Percentiles rank a stretch among this genome's conserved stretches.
phyloP scores from a whole-genome alignment of 2,329 filamentous ascomycete species.

The Xylaria sp. region DNA sequence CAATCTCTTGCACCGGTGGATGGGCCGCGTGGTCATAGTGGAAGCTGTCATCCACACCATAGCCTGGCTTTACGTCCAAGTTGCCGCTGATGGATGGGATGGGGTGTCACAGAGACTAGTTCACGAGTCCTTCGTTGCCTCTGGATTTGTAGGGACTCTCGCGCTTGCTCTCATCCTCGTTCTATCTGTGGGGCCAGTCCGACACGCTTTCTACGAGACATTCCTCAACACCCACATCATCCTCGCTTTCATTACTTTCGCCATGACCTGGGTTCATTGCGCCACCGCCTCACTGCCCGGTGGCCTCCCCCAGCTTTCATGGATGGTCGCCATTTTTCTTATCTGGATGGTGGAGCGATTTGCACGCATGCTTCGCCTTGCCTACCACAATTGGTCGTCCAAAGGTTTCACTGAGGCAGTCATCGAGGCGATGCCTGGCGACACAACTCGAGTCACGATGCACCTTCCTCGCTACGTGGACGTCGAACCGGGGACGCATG shows the following conservation, averaged over 20 bases:
- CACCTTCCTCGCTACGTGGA: conserved; percentile 67
- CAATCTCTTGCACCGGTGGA: conserved; percentile 86
- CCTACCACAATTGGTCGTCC: conserved; percentile 67
- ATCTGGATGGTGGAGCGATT: conserved; percentile 77
- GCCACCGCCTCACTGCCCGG: conserved; percentile 66
- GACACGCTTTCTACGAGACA: conserved; percentile 96
- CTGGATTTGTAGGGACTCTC: conserved; percentile 63
- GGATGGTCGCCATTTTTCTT: conserved; percentile 72
- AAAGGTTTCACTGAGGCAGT: conserved; percentile 64
- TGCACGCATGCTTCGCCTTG: conserved; percentile 63
- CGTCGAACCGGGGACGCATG: conserved; percentile 71
- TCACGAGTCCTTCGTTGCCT: conserved; percentile 65
- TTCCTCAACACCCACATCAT: conserved; percentile 87
- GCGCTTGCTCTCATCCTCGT: conserved; percentile 69
- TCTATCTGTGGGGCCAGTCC: conserved; percentile 74
- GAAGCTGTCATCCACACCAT: conserved; percentile 72
- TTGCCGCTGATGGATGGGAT: conserved; percentile 64
- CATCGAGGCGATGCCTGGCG: conserved; percentile 70
- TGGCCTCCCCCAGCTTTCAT: conserved; percentile 70
- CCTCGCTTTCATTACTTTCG: conserved; percentile 68
- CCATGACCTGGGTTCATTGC: conserved; percentile 79
- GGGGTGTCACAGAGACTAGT: conserved; percentile 58
- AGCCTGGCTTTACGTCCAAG: conserved; percentile 74
- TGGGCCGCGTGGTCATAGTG: conserved; percentile 72
- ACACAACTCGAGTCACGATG: conserved; percentile 71